Evolutionary conservation across 1,139 yeast species (phyloP).

Genomic region (Scheffersomyces parashehatae): DNA sequence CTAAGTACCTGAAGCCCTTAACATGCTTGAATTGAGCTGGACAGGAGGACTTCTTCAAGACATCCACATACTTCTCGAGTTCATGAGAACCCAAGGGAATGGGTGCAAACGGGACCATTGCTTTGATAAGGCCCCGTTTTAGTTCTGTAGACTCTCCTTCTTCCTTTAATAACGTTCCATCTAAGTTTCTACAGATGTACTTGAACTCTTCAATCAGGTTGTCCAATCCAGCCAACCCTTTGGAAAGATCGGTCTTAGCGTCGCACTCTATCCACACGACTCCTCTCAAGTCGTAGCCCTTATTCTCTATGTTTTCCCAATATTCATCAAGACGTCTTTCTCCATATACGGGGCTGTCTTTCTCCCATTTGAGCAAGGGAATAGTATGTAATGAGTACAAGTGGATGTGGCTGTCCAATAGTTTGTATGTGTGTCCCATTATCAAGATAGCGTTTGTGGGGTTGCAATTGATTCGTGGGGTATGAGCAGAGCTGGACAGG

Average conservation of each 20-base stretch:
- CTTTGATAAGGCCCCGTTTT: not conserved
- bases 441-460: too few species aligned
- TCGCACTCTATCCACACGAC: not conserved
- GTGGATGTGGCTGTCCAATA: not conserved
- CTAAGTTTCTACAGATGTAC: not conserved
- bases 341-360: not conserved
- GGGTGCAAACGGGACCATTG: conserved; percentile 5
- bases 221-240: not conserved
- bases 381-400: not conserved
- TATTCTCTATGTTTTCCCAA: not conserved
- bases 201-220: not conserved
- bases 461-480: too few species aligned
- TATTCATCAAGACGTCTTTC: not conserved
- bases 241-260: not conserved
- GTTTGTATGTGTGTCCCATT: not conserved
- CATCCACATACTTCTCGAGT: conserved; percentile 1
- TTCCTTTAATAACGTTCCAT: not conserved
- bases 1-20: conserved; percentile 39
- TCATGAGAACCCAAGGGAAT: conserved; percentile 1
- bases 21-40: conserved; percentile 7
- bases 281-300: not conserved
- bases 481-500: too few species aligned
- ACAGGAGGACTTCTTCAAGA: not conserved
- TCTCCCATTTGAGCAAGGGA: not conserved
- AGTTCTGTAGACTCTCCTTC: not conserved